Evolutionary conservation across 768 basidiomycete genomes (phyloP), one percentile per base, ranked within the genome.

Genomic region (Ramaria rubella): DNA sequence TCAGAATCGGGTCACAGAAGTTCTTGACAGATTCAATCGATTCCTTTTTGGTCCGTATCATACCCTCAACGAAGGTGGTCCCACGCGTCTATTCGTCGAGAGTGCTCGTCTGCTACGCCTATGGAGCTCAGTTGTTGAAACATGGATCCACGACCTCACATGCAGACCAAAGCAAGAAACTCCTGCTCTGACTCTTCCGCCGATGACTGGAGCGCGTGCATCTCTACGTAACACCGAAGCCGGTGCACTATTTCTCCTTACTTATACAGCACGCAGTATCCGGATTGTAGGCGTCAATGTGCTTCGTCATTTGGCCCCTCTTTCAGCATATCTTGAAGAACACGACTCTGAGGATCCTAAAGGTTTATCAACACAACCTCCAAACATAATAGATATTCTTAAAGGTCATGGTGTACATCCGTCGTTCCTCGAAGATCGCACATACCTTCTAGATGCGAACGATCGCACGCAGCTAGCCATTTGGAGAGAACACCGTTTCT

Each of bases 1-100:
- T 53, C 71, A 77, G 0, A 52, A 69, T 0, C 76, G 85, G 60
- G 80, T 82, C 1, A 70, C 77, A 24, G 71, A 72, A 2, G 80
- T 94, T 12, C 70, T 92, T 15, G 74, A 79, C 15, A 78, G 79
- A 31, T 87, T 86, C 66, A 82, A 82, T 8, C 70, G 77, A 31
- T 88, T 88, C 65, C 69, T 96, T 38, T 94, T 93, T 69, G 82
- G 82, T 56, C 81, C 90, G 2, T 71, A 72, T 23, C 73, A 77
- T 45, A 77, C 90, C 23, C 72, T 81, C 12, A 77, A 81, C 45
- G 87, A 89, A 57, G 78, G 80, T n/a, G 73, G 81, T 6, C 80
- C 82, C 0, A 69, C 81, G 49, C 79, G 81, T 57, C 73, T 90
- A 5, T 73, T 84, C 48, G 70, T 87, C 12, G 88, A 92, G 64